Conservation (phyloP, 768 basidiomycete genomes). For the Hygrophoropsis aurantiaca region DNA sequence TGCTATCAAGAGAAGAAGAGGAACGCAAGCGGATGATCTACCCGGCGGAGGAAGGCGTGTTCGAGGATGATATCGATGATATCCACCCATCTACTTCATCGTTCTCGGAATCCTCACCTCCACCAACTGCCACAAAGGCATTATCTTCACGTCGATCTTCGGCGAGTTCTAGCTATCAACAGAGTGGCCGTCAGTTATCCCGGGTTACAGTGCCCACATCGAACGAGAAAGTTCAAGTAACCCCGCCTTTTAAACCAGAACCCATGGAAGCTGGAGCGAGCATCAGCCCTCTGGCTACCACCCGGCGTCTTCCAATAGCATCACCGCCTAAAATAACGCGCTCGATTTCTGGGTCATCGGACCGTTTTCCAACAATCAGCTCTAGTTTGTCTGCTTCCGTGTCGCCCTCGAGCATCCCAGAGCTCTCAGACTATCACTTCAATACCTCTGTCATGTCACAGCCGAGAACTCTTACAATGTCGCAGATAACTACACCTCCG, state of each 20-base stretch:
- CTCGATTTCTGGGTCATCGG: conserved; percentile 22
- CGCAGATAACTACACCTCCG: conserved; percentile 12
- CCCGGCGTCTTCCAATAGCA: conserved; percentile 5
- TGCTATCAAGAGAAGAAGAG: conserved; percentile 83
- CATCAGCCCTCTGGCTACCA: conserved; percentile 24
- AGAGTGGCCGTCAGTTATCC: conserved; percentile 26
- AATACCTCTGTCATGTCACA: conserved; percentile 29
- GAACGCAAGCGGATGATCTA: conserved; percentile 13
- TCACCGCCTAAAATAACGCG: conserved; percentile 8
- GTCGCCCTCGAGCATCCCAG: conserved; percentile 14
- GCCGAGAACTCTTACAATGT: conserved; percentile 40
- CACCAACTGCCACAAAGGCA: conserved; percentile 3
- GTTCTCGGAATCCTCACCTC: conserved; percentile 6
- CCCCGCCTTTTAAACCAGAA: conserved; percentile 49
- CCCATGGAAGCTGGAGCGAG: conserved; percentile 53
- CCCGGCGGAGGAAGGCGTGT: conserved; percentile 52
- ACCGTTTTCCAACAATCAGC: conserved; percentile 35
- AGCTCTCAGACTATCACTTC: no score
- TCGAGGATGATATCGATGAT: conserved; percentile 55
- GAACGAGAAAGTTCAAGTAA: conserved; percentile 56
- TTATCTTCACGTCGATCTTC: conserved; percentile 15
- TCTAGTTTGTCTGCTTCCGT: conserved; percentile 24
- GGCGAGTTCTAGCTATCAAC: conserved; percentile 18
- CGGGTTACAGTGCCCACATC: conserved; percentile 30
- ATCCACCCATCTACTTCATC: conserved; percentile 26